These are phyloP conservation scores for Aspergillus costaricaensis DNA, from an alignment of 2,329 filamentous ascomycete genomes.

Conservation along the genomic window DNA sequence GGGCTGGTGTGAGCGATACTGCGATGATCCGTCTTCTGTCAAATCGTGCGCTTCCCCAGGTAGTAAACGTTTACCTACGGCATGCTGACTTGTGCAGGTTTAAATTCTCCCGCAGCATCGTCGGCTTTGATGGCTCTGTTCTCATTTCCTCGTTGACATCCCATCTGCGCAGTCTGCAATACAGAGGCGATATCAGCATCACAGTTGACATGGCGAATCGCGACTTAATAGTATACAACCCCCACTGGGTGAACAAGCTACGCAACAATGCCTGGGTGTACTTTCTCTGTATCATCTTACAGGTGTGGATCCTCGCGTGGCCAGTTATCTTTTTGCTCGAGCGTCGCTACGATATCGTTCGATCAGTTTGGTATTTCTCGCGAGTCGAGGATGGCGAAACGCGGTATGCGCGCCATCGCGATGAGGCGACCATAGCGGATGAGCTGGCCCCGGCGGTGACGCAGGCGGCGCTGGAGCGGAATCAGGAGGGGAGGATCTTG, in stretches of 20 bases:
- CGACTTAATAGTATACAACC: conserved; percentile 40
- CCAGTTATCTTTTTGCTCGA: conserved; percentile 42
- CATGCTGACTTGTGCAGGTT: conserved; percentile 22
- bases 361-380: conserved; percentile 34
- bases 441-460: conserved; percentile 38
- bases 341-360: conserved; percentile 38
- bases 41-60: conserved; percentile 36
- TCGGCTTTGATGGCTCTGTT: conserved; percentile 30
- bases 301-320: conserved; percentile 45
- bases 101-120: conserved; percentile 33
- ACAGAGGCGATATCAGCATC: conserved; percentile 37
- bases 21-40: conserved; percentile 35
- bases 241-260: conserved; percentile 41
- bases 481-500: conserved; percentile 20
- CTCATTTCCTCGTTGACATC: conserved; percentile 34
- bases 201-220: conserved; percentile 25
- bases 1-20: conserved; percentile 42
- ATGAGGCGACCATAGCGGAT: conserved; percentile 33
- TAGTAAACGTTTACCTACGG: background rate
- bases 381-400: conserved; percentile 19
- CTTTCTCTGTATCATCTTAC: conserved; percentile 38
- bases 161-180: conserved; percentile 42
- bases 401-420: conserved; percentile 27
- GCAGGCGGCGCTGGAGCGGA: conserved; percentile 37
- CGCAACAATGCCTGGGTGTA: conserved; percentile 39